Percentiles rank a stretch among this genome's conserved stretches.
Evolutionary conservation across 2,329 filamentous ascomycete genomes (phyloP).

Genomic region (Pyrenophora teres): DNA sequence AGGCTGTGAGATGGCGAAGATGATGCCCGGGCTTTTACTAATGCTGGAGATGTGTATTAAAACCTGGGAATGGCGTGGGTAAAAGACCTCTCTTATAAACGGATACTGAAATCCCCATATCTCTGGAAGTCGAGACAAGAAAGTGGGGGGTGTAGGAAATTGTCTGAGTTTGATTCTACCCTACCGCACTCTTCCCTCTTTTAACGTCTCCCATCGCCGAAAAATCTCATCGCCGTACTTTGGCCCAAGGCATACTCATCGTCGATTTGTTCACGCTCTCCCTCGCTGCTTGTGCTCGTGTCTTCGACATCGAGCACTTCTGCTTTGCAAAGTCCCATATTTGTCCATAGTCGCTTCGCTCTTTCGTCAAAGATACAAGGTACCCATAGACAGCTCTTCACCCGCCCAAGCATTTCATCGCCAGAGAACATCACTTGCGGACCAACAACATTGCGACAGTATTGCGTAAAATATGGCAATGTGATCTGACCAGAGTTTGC

Average conservation of each 20-base stretch:
- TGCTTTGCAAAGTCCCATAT: conserved; percentile 25
- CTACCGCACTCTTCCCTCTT: no score
- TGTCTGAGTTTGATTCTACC: no score
- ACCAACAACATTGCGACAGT: conserved; percentile 20
- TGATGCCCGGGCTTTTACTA: neutral
- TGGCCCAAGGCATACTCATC: conserved; percentile 25
- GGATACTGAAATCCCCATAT: no score
- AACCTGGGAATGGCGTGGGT: no score
- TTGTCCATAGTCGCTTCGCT: conserved; percentile 21
- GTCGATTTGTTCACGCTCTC: conserved; percentile 8
- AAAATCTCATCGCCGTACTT: conserved; percentile 24
- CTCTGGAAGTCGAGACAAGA: no score
- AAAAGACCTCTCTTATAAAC: neutral
- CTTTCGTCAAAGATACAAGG: neutral
- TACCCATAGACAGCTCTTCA: no score
- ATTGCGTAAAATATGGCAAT: conserved; percentile 25
- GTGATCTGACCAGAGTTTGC: neutral
- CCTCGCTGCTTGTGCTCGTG: conserved; percentile 13
- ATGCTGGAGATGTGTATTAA: neutral
- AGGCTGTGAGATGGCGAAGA: neutral
- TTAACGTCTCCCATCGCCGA: neutral
- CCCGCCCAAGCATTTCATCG: conserved; percentile 10
- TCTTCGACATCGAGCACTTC: conserved; percentile 15
- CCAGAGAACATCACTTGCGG: conserved; percentile 10
- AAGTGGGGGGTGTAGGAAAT: no score